phyloP scores from a whole-genome alignment of 192 early-diverging fungal species.

The Linnemannia exigua region DNA sequence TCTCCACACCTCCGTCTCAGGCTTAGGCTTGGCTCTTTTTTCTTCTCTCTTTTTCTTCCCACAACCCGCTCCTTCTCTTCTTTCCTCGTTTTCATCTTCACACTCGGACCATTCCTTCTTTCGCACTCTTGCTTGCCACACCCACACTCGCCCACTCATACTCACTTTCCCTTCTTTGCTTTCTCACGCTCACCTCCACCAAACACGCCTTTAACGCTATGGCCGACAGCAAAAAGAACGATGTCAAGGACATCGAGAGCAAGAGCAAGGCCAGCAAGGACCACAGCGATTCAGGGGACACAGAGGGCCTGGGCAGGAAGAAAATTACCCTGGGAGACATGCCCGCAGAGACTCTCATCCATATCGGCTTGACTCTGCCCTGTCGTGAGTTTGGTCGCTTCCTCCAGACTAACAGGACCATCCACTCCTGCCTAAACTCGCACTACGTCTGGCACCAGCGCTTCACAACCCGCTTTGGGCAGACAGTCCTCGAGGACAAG shows the following conservation, averaged over 20 bases:
- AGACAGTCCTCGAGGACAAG: slow-evolving; percentile 16
- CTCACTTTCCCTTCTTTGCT: background rate
- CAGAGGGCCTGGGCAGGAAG: background rate
- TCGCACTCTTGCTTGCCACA: background rate
- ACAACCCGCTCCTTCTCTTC: too few species aligned
- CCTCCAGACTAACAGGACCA: slow-evolving; percentile 26
- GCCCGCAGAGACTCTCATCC: slow-evolving; percentile 38
- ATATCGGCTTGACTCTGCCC: slow-evolving; percentile 14
- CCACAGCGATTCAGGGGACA: too few species aligned
- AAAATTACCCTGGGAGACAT: slow-evolving; percentile 18
- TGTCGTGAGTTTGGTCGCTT: slow-evolving; percentile 39
- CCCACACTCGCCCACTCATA: background rate
- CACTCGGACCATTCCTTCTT: background rate
- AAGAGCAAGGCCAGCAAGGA: background rate
- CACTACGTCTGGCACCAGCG: slow-evolving; percentile 53
- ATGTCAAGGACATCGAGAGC: background rate
- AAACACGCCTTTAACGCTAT: slow-evolving; percentile 5
- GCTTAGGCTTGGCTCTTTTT: background rate
- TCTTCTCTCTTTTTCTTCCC: background rate
- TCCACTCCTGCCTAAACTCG: slow-evolving; percentile 19
- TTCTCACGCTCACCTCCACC: background rate
- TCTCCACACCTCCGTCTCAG: too few species aligned
- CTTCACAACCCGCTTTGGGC: slow-evolving; percentile 37
- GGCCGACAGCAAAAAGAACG: background rate
- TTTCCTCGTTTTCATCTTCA: too few species aligned